A percentile compares a stretch with the other conserved stretches of the same genome.
Conservation (phyloP, 148 eudicot genomes). For the Gaultheria prostrata region DNA sequence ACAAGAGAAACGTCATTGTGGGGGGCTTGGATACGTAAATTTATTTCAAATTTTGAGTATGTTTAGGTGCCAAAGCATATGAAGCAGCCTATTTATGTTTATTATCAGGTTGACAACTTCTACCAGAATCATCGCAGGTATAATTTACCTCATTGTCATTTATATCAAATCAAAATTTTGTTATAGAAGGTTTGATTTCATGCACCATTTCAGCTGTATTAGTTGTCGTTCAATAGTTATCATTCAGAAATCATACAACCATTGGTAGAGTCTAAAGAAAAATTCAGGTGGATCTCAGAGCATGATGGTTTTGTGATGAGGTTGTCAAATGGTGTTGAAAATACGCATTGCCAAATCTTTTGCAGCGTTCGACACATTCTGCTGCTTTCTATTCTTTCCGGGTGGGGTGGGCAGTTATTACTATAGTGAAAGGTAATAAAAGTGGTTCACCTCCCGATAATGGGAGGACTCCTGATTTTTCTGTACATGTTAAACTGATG, state of each 20-base stretch:
- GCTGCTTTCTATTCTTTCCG: background rate
- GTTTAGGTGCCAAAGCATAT: constrained; percentile 63
- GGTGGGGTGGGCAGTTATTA: background rate
- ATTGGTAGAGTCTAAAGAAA: background rate
- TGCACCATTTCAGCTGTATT: background rate
- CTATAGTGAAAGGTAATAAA: background rate
- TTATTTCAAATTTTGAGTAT: no score
- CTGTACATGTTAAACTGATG: background rate
- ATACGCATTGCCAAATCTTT: background rate
- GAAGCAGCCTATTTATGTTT: constrained; percentile 85
- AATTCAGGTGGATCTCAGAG: background rate
- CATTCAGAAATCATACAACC: background rate
- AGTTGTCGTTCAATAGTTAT: background rate
- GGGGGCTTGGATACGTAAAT: background rate
- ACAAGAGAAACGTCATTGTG: background rate
- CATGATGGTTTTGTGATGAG: background rate
- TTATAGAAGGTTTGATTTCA: background rate
- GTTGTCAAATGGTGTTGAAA: background rate
- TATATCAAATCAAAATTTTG: background rate
- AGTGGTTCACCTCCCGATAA: background rate
- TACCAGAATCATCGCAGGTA: constrained; percentile 99
- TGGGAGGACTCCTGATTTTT: background rate
- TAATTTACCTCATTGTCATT: background rate
- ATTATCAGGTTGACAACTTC: constrained; percentile 95
- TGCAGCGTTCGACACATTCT: background rate